These are phyloP conservation scores for Nymphaea colorata DNA, from an alignment of 164 flowering plant species.

Conservation along the genomic window DNA sequence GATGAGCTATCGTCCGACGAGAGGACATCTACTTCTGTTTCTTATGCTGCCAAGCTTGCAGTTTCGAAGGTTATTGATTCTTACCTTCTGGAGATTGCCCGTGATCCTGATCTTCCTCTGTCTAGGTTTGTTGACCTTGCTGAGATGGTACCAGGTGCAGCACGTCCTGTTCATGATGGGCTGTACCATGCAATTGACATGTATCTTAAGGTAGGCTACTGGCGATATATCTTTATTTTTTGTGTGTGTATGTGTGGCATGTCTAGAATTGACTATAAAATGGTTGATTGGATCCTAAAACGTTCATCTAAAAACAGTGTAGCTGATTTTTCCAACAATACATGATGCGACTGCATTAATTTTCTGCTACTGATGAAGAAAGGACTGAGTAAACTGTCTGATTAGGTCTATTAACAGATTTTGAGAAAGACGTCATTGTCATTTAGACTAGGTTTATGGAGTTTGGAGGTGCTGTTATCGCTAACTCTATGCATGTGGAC, in stretches of 20 bases:
- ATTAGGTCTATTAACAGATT: too few species aligned
- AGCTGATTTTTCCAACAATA: too few species aligned
- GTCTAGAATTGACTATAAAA: too few species aligned
- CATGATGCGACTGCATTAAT: too few species aligned
- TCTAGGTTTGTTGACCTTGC: slow-evolving; percentile 56
- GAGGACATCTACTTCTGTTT: slow-evolving; percentile 28
- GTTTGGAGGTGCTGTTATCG: too few species aligned
- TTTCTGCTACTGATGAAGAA: too few species aligned
- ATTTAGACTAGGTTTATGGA: too few species aligned
- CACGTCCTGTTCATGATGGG: slow-evolving; percentile 74
- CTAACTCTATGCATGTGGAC: background rate
- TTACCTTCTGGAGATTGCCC: slow-evolving; percentile 75
- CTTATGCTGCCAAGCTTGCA: slow-evolving; percentile 72
- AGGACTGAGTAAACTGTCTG: too few species aligned
- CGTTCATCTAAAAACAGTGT: too few species aligned
- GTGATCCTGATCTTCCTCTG: slow-evolving; percentile 61
- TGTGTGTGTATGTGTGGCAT: too few species aligned
- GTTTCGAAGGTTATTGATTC: slow-evolving; percentile 83
- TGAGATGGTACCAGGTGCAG: slow-evolving; percentile 41
- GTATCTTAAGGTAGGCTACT: slow-evolving; percentile 60
- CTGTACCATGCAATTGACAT: slow-evolving; percentile 85
- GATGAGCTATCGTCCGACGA: background rate
- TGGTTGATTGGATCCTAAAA: too few species aligned
- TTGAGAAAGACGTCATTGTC: too few species aligned
- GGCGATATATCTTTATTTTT: background rate